Conservation (phyloP, 345 rosid genomes). For the Lagerstroemia speciosa region DNA sequence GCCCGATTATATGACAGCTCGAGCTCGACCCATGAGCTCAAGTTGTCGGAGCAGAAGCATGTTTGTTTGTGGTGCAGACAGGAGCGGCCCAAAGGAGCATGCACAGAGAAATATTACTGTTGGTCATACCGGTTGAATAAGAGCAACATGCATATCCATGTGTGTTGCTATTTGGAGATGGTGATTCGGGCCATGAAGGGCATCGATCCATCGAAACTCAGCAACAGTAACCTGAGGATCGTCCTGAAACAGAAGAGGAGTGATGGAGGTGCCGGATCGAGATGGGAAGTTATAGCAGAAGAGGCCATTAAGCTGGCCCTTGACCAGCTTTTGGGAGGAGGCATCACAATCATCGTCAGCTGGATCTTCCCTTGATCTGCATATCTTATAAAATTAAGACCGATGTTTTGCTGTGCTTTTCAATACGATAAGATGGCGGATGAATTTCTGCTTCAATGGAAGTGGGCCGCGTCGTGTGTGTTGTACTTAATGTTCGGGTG, state of each 20-base stretch:
- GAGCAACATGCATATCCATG: background rate
- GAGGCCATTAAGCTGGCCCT: too few relatives aligned
- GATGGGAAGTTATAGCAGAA: background rate
- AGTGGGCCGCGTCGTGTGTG: too few relatives aligned
- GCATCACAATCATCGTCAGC: too few relatives aligned
- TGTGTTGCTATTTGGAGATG: background rate
- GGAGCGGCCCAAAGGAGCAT: background rate
- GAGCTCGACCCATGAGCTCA: background rate
- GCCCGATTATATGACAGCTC: background rate
- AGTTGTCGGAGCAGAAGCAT: background rate
- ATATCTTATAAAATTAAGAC: too few relatives aligned
- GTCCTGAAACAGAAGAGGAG: background rate
- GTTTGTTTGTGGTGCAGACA: background rate
- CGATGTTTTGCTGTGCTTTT: too few relatives aligned
- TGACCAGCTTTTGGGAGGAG: too few relatives aligned
- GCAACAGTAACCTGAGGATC: background rate
- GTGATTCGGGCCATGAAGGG: background rate
- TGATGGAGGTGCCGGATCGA: background rate
- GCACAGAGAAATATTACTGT: background rate
- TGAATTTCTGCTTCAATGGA: too few relatives aligned
- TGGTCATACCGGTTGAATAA: background rate
- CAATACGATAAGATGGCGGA: too few relatives aligned
- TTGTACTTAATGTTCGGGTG: too few relatives aligned
- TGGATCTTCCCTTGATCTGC: too few relatives aligned
- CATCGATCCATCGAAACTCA: background rate